Conservation (phyloP, 2,329 filamentous ascomycete genomes). For the Fusarium piperis region DNA sequence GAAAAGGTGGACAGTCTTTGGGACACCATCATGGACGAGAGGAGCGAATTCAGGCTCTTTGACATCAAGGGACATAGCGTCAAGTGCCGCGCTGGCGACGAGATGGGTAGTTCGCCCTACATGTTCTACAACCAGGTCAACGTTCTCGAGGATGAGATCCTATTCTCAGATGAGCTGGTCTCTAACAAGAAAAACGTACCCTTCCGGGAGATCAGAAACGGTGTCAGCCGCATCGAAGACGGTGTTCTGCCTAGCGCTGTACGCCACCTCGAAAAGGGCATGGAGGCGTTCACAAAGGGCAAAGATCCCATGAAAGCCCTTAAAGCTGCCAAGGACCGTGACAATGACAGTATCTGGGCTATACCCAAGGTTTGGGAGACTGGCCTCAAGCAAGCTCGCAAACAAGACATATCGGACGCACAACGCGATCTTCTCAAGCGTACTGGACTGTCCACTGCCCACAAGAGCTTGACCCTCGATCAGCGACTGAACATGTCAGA, state of each 20-base stretch:
- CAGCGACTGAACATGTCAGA: constrained; percentile 16
- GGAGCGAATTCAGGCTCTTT: constrained; percentile 24
- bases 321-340: background rate
- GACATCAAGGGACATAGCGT: constrained; percentile 7
- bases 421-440: constrained; percentile 19
- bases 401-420: background rate
- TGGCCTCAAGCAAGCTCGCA: constrained; percentile 20
- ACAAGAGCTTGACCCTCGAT: constrained; percentile 5
- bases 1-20: constrained; percentile 38
- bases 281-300: constrained; percentile 18
- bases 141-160: constrained; percentile 33
- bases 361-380: constrained; percentile 38
- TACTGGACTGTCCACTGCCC: background rate
- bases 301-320: constrained; percentile 18
- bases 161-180: constrained; percentile 40
- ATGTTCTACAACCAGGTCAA: constrained; percentile 43
- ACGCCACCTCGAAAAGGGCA: constrained; percentile 10
- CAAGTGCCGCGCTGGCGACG: background rate
- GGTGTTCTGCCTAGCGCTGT: constrained; percentile 16
- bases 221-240: constrained; percentile 30
- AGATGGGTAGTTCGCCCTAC: constrained; percentile 17
- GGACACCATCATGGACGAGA: constrained; percentile 34
- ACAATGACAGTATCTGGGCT: constrained; percentile 31
- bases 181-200: constrained; percentile 20
- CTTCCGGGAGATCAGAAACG: constrained; percentile 39